A percentile compares a stretch with the other conserved stretches of the same genome.
Evolutionary conservation across 2,329 filamentous ascomycete genomes (phyloP).

Genomic region (Colletotrichum tanaceti): DNA sequence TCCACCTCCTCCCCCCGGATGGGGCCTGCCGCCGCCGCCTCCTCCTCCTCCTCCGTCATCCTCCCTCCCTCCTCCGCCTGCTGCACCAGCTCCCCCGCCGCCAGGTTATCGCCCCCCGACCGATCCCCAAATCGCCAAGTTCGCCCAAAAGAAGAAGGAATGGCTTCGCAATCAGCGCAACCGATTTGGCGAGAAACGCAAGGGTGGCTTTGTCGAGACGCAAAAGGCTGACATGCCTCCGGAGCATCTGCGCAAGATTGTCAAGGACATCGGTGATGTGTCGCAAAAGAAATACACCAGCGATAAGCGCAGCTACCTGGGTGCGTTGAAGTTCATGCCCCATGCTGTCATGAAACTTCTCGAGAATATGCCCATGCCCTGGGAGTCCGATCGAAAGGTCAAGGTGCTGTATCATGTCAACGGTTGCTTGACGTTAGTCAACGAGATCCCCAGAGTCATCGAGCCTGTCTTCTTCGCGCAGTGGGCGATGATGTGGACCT

Average conservation of each 20-base stretch:
- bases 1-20: slow-evolving; percentile 69
- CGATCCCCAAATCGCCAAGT: slow-evolving; percentile 90
- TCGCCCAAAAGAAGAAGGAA: slow-evolving; percentile 98
- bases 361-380: slow-evolving; percentile 99
- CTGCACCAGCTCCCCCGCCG: slow-evolving; percentile 77
- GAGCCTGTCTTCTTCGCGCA: slow-evolving; percentile 98
- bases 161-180: slow-evolving; percentile 93
- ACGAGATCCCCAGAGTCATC: slow-evolving; percentile 95
- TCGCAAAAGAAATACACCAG: slow-evolving; percentile 99
- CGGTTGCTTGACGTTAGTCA: slow-evolving; percentile 94
- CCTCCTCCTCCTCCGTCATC: slow-evolving; percentile 67
- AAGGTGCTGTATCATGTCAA: slow-evolving; percentile 99
- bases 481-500: slow-evolving; percentile 99
- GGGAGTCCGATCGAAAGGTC: slow-evolving; percentile 95
- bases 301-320: slow-evolving; percentile 97
- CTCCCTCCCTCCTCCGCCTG: slow-evolving; percentile 67
- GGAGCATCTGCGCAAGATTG: slow-evolving; percentile 97
- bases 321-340: slow-evolving; percentile 98
- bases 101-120: slow-evolving; percentile 84
- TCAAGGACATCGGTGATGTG: slow-evolving; percentile 98
- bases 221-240: slow-evolving; percentile 99
- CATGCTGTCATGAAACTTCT: slow-evolving; percentile 96
- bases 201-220: slow-evolving; percentile 95
- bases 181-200: slow-evolving; percentile 96
- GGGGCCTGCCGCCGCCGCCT: slow-evolving; percentile 61